These are phyloP conservation scores for Osmanthus fragrans DNA, from an alignment of 257 asterid genomes.

Conservation along the genomic window DNA sequence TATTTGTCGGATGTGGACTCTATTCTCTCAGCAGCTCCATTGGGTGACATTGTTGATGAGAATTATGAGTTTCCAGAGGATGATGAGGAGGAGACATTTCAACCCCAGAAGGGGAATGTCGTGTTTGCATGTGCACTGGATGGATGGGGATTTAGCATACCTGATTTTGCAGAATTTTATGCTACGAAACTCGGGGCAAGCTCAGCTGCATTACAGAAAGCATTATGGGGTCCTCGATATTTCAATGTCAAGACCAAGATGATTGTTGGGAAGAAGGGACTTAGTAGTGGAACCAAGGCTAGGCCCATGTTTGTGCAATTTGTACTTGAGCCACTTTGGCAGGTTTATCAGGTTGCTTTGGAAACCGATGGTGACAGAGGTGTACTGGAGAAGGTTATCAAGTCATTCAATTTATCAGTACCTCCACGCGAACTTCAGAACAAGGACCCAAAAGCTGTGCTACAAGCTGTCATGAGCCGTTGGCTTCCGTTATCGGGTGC, in stretches of 20 bases:
- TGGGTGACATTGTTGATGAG: conserved; percentile 47
- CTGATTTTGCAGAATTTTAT: conserved; percentile 69
- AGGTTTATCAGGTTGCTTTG: conserved; percentile 68
- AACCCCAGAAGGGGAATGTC: conserved; percentile 96
- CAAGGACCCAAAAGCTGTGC: conserved; percentile 77
- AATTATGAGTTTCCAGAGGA: conserved; percentile 63
- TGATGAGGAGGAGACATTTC: conserved; percentile 92
- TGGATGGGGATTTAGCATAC: conserved; percentile 89
- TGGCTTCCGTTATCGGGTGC: conserved; percentile 91
- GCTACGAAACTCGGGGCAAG: conserved; percentile 79
- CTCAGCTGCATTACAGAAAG: conserved; percentile 58
- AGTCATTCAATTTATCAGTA: conserved; percentile 69
- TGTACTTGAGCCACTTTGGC: conserved; percentile 89
- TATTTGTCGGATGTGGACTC: conserved; percentile 93
- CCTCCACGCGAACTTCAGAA: conserved; percentile 85
- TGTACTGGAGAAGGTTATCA: conserved; percentile 63
- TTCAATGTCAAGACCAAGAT: conserved; percentile 61
- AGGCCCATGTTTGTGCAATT: conserved; percentile 89
- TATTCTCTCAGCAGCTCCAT: conserved; percentile 56
- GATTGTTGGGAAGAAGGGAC: conserved; percentile 79
- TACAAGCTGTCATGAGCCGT: conserved; percentile 87
- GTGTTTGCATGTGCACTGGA: conserved; percentile 89
- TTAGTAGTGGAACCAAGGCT: conserved; percentile 55
- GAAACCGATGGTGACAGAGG: conserved; percentile 55
- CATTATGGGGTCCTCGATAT: conserved; percentile 90